These are phyloP conservation scores for Camellia sinensis DNA, from an alignment of 148 eudicot genomes.

Conservation along the genomic window DNA sequence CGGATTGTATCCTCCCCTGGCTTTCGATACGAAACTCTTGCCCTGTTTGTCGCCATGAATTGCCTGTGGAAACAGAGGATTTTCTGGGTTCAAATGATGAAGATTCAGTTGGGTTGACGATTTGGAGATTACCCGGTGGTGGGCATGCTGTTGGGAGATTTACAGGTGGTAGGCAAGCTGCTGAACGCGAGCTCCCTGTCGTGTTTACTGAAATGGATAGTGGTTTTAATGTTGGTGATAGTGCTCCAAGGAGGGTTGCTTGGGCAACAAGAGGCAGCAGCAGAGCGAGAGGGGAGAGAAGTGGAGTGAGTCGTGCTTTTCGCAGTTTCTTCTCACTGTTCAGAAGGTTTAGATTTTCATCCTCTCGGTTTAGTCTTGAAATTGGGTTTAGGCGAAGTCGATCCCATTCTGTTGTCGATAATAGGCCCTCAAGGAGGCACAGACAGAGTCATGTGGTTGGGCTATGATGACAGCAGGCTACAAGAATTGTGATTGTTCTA, in stretches of 20 bases:
- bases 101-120: slow-evolving; percentile 71
- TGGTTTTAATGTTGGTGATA: slow-evolving; percentile 59
- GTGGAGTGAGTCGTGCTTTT: slow-evolving; percentile 51
- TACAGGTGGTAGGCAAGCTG: slow-evolving; percentile 53
- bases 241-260: slow-evolving; percentile 61
- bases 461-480: not conserved
- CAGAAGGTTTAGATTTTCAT: slow-evolving; percentile 22
- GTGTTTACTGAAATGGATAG: slow-evolving; percentile 89
- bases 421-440: slow-evolving; percentile 2
- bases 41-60: slow-evolving; percentile 74
- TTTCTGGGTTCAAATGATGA: slow-evolving; percentile 36
- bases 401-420: slow-evolving; percentile 6
- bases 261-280: slow-evolving; percentile 68
- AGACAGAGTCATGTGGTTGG: not conserved
- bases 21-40: slow-evolving; percentile 65
- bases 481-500: not conserved
- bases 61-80: slow-evolving; percentile 36
- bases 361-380: slow-evolving; percentile 11
- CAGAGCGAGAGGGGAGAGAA: slow-evolving; percentile 46
- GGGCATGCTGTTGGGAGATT: slow-evolving; percentile 52
- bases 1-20: slow-evolving; percentile 82
- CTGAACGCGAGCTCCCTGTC: slow-evolving; percentile 73
- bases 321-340: slow-evolving; percentile 46
- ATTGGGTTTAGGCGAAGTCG: slow-evolving; percentile 14
- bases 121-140: slow-evolving; percentile 82